Evolutionary conservation across 108 stramenopile genomes (phyloP).

Genomic region (Licmophora abbreviata): DNA sequence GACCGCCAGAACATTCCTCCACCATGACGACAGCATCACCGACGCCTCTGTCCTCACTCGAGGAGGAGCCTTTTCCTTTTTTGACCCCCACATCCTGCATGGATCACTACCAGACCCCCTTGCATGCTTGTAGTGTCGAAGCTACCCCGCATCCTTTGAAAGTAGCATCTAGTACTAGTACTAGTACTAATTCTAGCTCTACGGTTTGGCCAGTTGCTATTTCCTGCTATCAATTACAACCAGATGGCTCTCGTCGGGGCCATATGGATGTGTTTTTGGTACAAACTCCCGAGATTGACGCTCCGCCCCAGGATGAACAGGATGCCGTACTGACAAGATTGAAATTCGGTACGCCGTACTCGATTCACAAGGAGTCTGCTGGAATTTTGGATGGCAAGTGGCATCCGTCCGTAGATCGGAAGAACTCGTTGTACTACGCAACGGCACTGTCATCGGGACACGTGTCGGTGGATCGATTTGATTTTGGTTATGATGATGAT

Average conservation of each 20-base stretch:
- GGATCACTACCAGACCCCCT: slow-evolving; percentile 32
- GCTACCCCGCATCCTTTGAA: slow-evolving; percentile 15
- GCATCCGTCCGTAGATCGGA: slow-evolving; percentile 10
- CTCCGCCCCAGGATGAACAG: slow-evolving; percentile 1
- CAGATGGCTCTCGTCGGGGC: slow-evolving; percentile 17
- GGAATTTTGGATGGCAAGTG: slow-evolving; percentile 85
- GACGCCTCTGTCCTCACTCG: too few species aligned
- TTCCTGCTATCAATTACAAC: slow-evolving; percentile 74
- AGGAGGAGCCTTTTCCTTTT: too few species aligned
- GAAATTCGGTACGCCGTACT: slow-evolving; percentile 1
- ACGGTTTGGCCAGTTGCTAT: slow-evolving; percentile 35
- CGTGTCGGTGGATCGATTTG: slow-evolving; percentile 13
- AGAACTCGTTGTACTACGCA: slow-evolving; percentile 17
- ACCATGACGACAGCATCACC: too few species aligned
- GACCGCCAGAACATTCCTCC: too few species aligned
- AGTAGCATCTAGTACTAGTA: background rate
- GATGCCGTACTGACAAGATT: background rate
- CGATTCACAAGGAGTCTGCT: slow-evolving; percentile 8
- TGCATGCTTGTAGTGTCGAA: slow-evolving; percentile 77
- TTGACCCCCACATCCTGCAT: too few species aligned
- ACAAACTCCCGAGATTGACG: slow-evolving; percentile 7
- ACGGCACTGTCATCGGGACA: slow-evolving; percentile 47
- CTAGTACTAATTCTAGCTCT: background rate
- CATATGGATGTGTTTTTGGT: slow-evolving; percentile 25
- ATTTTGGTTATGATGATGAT: slow-evolving; percentile 1